Base-by-base conservation (phyloP, 495 filamentous ascomycete species). In the Talaromyces thailandensis region DNA sequence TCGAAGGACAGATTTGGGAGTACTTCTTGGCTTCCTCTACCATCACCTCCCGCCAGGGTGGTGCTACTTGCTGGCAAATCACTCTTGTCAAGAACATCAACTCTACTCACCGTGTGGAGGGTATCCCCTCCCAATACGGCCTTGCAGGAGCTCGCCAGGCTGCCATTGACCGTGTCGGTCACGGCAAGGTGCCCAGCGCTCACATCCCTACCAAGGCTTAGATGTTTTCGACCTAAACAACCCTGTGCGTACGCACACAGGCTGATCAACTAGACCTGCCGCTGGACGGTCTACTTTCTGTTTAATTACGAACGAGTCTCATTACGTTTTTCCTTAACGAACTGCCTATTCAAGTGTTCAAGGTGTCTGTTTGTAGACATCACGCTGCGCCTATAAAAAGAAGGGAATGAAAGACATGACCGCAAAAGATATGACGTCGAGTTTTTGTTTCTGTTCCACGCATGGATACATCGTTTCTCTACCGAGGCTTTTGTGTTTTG, bases 21-120 rank as follows among this genome's bases (percentile, higher is more conserved):
- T 97, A 86, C 81, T 98, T 98, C 87, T 86, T 98, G 65, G 91
- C 95, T 58, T 88, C 85, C 69, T 91, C 92, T 3, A 96, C 91
- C 69, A 98, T 98, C 76, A 86, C 88, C 71, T 92, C 93, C 29
- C 88, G 94, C 68, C 94, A 98, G 76, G 94, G 94, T 63, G 82
- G 81, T 67, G 95, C 94, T 56, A 93, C 92, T 50, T 98, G 95
- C 84, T 98, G 88, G 80, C 95, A 98, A 80, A 92, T 98, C 73
- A 89, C 85, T 52, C 76, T 95, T 56, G 91, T 96, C 75, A 98
- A 98, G 88, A 98, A 98, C 77, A 83, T 97, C 79, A 98, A 98
- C 81, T 90, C 91, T 26, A 94, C 87, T 61, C 94, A 98, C 79
- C 90, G 94, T 66, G 76, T 96, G 64, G 92, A 98, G 72, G 94